These are phyloP conservation scores for Xylaria curta DNA, from an alignment of 495 filamentous ascomycete species.

Conservation along the genomic window DNA sequence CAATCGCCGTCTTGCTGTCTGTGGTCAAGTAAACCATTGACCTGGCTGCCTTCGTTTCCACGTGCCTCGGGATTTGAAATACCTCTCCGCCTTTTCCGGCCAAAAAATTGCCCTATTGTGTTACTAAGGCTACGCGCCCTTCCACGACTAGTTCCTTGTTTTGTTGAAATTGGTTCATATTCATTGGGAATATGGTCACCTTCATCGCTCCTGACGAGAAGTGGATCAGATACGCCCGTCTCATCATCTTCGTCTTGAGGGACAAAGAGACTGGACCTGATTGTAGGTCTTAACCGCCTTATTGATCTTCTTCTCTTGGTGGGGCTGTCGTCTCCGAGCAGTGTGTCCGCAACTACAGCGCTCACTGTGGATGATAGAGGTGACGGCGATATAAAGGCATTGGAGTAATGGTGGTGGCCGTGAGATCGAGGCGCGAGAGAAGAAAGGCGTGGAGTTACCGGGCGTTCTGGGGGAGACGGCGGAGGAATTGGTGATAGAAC, in stretches of 20 bases:
- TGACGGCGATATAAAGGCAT: constrained; percentile 52
- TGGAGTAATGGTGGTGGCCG: constrained; percentile 44
- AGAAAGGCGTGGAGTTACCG: constrained; percentile 41
- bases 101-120: constrained; percentile 55
- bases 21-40: neutral
- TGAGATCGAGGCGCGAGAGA: constrained; percentile 36
- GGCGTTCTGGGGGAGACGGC: constrained; percentile 37
- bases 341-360: constrained; percentile 52
- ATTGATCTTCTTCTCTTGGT: constrained; percentile 36
- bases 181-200: constrained; percentile 29
- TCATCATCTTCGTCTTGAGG: constrained; percentile 42
- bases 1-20: constrained; percentile 1
- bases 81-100: constrained; percentile 34
- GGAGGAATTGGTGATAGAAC: constrained; percentile 31
- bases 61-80: constrained; percentile 34
- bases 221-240: constrained; percentile 26
- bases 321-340: constrained; percentile 47
- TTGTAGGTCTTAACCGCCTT: constrained; percentile 42
- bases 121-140: constrained; percentile 58
- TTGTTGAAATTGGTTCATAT: constrained; percentile 28
- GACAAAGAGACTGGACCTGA: constrained; percentile 52
- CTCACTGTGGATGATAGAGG: constrained; percentile 55
- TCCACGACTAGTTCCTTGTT: constrained; percentile 35
- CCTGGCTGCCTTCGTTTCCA: constrained; percentile 18
- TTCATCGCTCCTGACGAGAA: constrained; percentile 27